Evolutionary conservation across 306 rosid genomes (phyloP), one percentile per base, ranked within the genome.

Genomic region (Inga oerstediana): DNA sequence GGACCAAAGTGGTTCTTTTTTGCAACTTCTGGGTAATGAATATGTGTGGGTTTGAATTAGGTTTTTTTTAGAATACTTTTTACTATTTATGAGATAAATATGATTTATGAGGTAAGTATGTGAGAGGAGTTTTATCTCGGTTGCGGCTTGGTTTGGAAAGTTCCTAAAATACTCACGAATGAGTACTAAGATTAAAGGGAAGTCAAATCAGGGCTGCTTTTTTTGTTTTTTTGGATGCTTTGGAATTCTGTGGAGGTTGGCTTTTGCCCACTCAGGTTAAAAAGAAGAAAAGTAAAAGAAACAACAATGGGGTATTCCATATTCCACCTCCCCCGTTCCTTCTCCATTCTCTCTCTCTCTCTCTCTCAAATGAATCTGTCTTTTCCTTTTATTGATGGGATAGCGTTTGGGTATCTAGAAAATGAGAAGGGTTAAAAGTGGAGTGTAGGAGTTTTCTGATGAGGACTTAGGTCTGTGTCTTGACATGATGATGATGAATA

Each of bases 171-270:
- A 0, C 30, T 24, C 27, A 24, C 80, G 56, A 66, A 81, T 52
- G 74, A 84, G 64, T 62, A 46, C 22, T 75, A 78, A 70, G 88
- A 78, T 64, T 82, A 81, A 46, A 76, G 76, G 68, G 77, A 74
- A 46, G 82, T 85, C 85, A 72, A 80, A 77, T 83, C 79, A 14
- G 82, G 76, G 56, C 17, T 10, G 74, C 82, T 58, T 77, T 89
- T 84, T 89, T 88, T 80, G 27, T 86, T 90, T 22, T 89, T 90
- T 83, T 85, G 91, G 54, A 84, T 85, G 91, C 89, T 82, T 80
- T 78, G 84, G 83, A 79, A 80, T 89, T 88, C 89, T 80, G 81
- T 85, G 20, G 89, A 85, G 81, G 71, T 19, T 59, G 82, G 78
- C 88, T 85, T 89, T 89, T 88, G 82, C 46, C 22, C 41, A 16